A percentile compares a stretch with the other conserved stretches of the same genome.
Conservation (phyloP, 2,329 filamentous ascomycete species). For the Metarhizium album region DNA sequence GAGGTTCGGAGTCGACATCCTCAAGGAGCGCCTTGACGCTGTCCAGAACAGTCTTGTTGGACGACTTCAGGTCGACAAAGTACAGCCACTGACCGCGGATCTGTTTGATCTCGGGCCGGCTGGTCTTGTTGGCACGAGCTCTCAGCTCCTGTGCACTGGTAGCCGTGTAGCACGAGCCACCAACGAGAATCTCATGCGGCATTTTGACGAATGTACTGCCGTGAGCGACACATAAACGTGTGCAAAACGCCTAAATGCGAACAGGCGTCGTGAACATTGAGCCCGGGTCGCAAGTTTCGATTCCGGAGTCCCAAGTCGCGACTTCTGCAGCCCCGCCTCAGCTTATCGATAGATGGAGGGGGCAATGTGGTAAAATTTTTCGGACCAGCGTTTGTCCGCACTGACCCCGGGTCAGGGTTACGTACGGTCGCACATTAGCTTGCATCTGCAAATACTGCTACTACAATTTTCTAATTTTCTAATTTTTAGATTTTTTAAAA, state of each 20-base stretch:
- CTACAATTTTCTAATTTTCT: too few relatives aligned
- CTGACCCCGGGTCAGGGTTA: not conserved
- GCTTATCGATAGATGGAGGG: conserved; percentile 12
- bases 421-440: too few relatives aligned
- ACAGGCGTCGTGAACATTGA: not conserved
- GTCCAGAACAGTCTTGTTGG: conserved; percentile 32
- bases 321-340: conserved; percentile 9
- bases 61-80: conserved; percentile 50
- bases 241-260: not conserved
- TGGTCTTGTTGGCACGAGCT: conserved; percentile 32
- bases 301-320: too few relatives aligned
- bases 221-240: conserved; percentile 1
- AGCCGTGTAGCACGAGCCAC: conserved; percentile 38
- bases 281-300: not conserved
- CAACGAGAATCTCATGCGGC: conserved; percentile 26
- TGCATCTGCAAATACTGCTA: too few relatives aligned
- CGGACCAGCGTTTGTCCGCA: conserved; percentile 9
- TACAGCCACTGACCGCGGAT: conserved; percentile 50
- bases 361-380: conserved; percentile 12
- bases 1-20: conserved; percentile 21
- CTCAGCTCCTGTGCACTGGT: conserved; percentile 33
- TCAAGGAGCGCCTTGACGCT: conserved; percentile 36
- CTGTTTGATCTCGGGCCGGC: conserved; percentile 32
- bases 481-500: too few relatives aligned
- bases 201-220: conserved; percentile 14